Base-by-base conservation (phyloP, 2,329 filamentous ascomycete genomes). In the Aspergillus tanneri region DNA sequence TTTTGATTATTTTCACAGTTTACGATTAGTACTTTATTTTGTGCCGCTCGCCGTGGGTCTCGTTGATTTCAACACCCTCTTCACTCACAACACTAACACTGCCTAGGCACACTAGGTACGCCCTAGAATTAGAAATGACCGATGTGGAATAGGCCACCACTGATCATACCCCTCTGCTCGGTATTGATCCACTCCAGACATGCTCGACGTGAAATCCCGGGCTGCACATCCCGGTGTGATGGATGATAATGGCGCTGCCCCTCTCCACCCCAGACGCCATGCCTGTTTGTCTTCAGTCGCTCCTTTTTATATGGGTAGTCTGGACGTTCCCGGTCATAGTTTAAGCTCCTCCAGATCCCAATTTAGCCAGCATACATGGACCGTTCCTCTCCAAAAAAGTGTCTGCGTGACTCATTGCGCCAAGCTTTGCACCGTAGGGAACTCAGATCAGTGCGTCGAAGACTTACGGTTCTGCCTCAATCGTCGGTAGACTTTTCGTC, bases 401-500 rank as follows among this genome's bases (percentile, higher is more conserved):
- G 58, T 9, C 59, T 72, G 11, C 52, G 62, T 21, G 54, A 61
- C 14, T 55, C 68, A 10, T 54, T 72, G 21, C 62, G 60, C 24
- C 52, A 53, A 8, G 56, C 66, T 4, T 59, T 76, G 18, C 56
- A 69, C 45, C 68, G 63, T 14, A 70, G 78, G 47, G 69, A 69
- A 50, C 48, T 61, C 34, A 72, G 72, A 44, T 73, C 73, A 5
- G 72, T 72, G 19, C 71, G 77, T 9, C 72, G 78, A 38, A 66
- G 64, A 32, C 62, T 81, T 16, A 79, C 77, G n/a, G 65, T 74
- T 9, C 64, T 71, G 19, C 67, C 74, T 1, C 53, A 68, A 10
- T 61, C 60, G 23, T 67, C 73, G 1, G 61, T 66, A 0, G 84
- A 87, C 65, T 85, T 86, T 59, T 83, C 80, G 1, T 84, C 82